These are phyloP conservation scores for Cyclanthera cordifolia DNA, from an alignment of 306 rosid species.

Conservation along the genomic window DNA sequence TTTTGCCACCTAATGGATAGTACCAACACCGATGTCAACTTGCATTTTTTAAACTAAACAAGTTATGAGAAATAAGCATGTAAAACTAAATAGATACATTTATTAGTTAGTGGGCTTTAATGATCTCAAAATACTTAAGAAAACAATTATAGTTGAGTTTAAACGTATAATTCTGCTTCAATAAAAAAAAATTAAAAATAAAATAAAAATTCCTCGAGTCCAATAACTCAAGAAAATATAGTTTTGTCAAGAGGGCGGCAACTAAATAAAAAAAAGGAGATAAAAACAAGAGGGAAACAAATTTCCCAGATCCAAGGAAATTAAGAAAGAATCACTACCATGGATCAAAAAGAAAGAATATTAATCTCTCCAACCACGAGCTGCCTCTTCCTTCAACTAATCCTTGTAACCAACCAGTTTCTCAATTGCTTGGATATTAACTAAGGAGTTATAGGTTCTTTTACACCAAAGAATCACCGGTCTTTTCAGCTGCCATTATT, in stretches of 20 bases:
- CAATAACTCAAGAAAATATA: neutral
- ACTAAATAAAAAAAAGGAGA: neutral
- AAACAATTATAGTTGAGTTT: neutral
- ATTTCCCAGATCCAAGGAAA: neutral
- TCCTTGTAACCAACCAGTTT: too few relatives aligned
- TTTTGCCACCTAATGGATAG: conserved; percentile 58
- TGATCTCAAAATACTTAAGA: neutral
- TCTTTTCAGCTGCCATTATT: too few relatives aligned
- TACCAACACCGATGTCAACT: neutral
- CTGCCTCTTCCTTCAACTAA: too few relatives aligned
- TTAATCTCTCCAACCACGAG: too few relatives aligned
- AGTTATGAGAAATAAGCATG: neutral
- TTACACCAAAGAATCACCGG: too few relatives aligned
- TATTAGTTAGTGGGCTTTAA: neutral
- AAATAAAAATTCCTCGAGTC: neutral
- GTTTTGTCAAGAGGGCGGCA: neutral
- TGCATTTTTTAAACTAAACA: neutral
- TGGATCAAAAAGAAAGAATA: neutral
- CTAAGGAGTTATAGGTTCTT: too few relatives aligned
- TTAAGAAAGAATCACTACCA: neutral
- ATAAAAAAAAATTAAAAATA: neutral
- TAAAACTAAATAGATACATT: neutral
- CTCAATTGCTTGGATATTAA: too few relatives aligned
- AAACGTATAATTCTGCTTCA: neutral
- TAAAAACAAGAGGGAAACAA: neutral